Conservation (phyloP, 495 filamentous ascomycete species). For the Talaromyces wortmannii region DNA sequence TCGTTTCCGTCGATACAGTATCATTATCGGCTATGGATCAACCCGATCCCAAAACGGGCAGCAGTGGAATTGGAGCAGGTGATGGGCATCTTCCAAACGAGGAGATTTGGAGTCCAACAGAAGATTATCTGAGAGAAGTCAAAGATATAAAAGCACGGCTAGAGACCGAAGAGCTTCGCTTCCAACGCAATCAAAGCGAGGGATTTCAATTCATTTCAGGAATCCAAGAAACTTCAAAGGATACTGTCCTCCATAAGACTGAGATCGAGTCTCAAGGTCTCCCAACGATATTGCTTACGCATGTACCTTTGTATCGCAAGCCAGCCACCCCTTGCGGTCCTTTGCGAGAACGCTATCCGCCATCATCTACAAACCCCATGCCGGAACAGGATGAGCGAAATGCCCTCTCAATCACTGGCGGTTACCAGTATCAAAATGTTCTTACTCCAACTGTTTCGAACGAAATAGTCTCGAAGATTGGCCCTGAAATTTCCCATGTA, state of each 20-base stretch:
- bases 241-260: slow-evolving; percentile 14
- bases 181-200: slow-evolving; percentile 33
- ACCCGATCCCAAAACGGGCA: slow-evolving; percentile 39
- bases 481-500: slow-evolving; percentile 62
- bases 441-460: slow-evolving; percentile 66
- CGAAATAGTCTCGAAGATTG: slow-evolving; percentile 62
- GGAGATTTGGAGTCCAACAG: slow-evolving; percentile 67
- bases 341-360: slow-evolving; percentile 75
- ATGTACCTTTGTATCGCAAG: slow-evolving; percentile 81
- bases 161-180: slow-evolving; percentile 32
- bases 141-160: slow-evolving; percentile 35
- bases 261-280: slow-evolving; percentile 39
- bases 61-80: slow-evolving; percentile 22
- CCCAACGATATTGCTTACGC: slow-evolving; percentile 80
- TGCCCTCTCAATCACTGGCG: slow-evolving; percentile 63
- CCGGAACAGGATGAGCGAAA: slow-evolving; percentile 67
- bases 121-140: slow-evolving; percentile 67
- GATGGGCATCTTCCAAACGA: slow-evolving; percentile 31
- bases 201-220: slow-evolving; percentile 42
- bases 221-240: slow-evolving; percentile 18
- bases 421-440: slow-evolving; percentile 98
- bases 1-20: slow-evolving; percentile 83
- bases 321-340: slow-evolving; percentile 84
- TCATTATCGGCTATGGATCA: slow-evolving; percentile 71
- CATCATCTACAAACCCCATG: slow-evolving; percentile 51